Base-by-base conservation (phyloP, 345 rosid species). In the Aethionema arabicum region DNA sequence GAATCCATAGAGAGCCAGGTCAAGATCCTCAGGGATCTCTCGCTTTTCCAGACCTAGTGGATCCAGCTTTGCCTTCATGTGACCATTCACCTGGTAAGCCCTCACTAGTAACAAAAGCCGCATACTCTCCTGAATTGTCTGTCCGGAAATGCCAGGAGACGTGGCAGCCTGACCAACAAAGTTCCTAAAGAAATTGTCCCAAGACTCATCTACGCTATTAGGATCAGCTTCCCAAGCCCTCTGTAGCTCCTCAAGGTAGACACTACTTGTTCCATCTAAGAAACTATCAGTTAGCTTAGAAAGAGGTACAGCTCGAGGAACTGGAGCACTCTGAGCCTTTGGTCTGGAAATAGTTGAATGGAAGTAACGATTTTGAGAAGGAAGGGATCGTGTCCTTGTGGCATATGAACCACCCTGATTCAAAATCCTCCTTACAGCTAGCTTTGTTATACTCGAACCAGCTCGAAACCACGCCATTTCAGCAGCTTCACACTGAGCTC, bases 91-190 rank as follows among this genome's bases (percentile, higher is more conserved):
- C 70, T 85, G 96, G 60, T 88, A 88, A 67, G 91, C 96, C 74
- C 96, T 83, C 6, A 88, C 88, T 37, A 88, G 78, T 42, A 85
- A 59, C 72, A 88, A 54, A 47, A 88, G 61, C 1, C 96, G 82
- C 96, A 88, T 88, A 64, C 96, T 88, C 77, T 88, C 96, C 70
- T 85, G 90, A 50, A 88, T 88, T 0, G 96, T 85, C 72, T 88
- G 96, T 15, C 96, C 93, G 0, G 96, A 88, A 59, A 88, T 82
- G 14, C 93, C 93, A 30, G 84, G 85, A 29, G 88, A 78, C 3
- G 90, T 77, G 2, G 85, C 81, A 37, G 88, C 87, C 72, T 88
- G 90, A 32, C 96, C 96, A 2, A 85, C 84, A 74, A 88, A 88
- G 32, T 88, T 88, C 58, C 84, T 79, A 44, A 88, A 88, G 82